Percentiles rank a stretch among this genome's conserved stretches.
phyloP scores from a whole-genome alignment of 495 filamentous ascomycete genomes.

The Hypoxylon intermedium region DNA sequence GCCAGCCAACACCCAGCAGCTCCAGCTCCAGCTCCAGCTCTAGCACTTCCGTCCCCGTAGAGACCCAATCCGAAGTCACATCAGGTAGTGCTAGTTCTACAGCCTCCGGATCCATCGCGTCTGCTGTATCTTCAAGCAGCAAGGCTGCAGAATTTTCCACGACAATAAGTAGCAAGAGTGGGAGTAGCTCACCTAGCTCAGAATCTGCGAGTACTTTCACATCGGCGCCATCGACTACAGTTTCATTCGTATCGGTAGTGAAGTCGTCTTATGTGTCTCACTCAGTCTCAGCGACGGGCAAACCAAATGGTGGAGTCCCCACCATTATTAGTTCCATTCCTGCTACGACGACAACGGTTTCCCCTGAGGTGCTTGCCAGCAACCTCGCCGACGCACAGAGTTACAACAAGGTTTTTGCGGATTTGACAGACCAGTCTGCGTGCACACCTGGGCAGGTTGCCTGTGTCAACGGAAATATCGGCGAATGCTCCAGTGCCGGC shows the following conservation, averaged over 20 bases:
- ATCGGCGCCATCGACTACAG: neutral
- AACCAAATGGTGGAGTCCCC: conserved; percentile 43
- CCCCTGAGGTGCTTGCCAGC: conserved; percentile 41
- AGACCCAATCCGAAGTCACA: neutral
- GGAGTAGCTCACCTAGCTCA: conserved; percentile 1
- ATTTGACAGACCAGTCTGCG: conserved; percentile 46
- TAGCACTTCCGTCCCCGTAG: neutral
- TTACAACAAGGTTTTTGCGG: conserved; percentile 49
- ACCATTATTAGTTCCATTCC: conserved; percentile 48
- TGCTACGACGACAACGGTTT: conserved; percentile 44
- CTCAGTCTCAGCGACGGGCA: conserved; percentile 40
- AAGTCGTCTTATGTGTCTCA: conserved; percentile 33
- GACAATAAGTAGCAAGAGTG: neutral
- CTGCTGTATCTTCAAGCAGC: neutral
- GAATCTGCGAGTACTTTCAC: neutral
- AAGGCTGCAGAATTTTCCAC: conserved; percentile 1
- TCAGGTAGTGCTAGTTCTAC: neutral
- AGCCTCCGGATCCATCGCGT: neutral
- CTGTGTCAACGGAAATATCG: conserved; percentile 49
- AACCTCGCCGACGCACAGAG: conserved; percentile 49
- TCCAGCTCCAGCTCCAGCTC: neutral
- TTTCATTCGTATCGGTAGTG: conserved; percentile 18
- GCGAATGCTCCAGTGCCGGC: conserved; percentile 39
- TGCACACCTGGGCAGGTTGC: conserved; percentile 50
- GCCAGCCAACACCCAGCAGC: neutral